A percentile compares a stretch with the other conserved stretches of the same genome.
These are phyloP conservation scores for Myxozyma neotropica DNA, from an alignment of 805 yeast genomes.

Conservation along the genomic window DNA sequence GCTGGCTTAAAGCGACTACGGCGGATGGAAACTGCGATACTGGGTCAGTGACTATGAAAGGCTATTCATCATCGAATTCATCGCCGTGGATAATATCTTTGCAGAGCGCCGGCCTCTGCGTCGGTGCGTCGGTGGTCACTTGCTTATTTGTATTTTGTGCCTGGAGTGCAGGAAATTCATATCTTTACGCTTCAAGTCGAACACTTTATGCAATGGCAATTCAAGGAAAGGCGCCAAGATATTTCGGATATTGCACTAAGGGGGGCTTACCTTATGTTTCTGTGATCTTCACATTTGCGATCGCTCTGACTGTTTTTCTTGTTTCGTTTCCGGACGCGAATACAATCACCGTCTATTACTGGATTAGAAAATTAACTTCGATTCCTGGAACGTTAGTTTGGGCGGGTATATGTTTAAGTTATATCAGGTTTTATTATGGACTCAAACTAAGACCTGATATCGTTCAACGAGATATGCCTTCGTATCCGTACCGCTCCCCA, in stretches of 20 bases:
- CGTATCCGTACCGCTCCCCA: constrained; percentile 70
- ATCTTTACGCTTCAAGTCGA: constrained; percentile 72
- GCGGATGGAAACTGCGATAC: constrained; percentile 18
- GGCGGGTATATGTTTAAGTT: constrained; percentile 71
- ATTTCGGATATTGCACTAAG: constrained; percentile 69
- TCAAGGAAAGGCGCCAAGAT: constrained; percentile 65
- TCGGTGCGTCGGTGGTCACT: constrained; percentile 69
- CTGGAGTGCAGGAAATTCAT: constrained; percentile 71
- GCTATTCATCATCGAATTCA: constrained; percentile 57
- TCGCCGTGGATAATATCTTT: constrained; percentile 80
- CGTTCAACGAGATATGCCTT: constrained; percentile 60
- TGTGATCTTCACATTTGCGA: constrained; percentile 50
- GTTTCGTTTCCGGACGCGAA: constrained; percentile 30
- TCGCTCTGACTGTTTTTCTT: constrained; percentile 44
- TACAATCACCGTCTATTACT: constrained; percentile 32
- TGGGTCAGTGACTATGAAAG: constrained; percentile 24
- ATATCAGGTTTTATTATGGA: constrained; percentile 65
- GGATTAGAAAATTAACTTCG: constrained; percentile 35
- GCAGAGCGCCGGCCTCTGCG: constrained; percentile 63
- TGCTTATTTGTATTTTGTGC: constrained; percentile 48
- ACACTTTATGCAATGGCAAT: constrained; percentile 68
- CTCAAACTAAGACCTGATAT: constrained; percentile 64
- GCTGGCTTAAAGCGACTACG: constrained; percentile 12
- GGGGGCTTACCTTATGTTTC: constrained; percentile 78
- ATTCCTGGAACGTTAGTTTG: constrained; percentile 73